Base-by-base conservation (phyloP, 2,329 filamentous ascomycete species). In the Botrytis tulipae region DNA sequence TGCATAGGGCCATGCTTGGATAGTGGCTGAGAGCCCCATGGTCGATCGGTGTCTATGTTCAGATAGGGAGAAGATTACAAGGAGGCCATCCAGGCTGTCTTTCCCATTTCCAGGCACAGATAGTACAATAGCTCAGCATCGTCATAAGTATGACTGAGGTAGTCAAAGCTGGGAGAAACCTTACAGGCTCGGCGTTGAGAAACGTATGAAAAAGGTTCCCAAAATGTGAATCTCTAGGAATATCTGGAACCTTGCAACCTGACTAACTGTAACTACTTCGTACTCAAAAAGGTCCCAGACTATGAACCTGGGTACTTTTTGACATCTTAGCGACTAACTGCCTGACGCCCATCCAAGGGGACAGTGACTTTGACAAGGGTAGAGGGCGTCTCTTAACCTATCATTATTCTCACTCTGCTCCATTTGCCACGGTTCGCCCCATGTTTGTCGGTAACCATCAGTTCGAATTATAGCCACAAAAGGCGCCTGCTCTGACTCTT, bases 141-240 rank as follows among this genome's bases (percentile, higher is more conserved):
- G 61, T 72, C 70, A 68, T 72, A 25, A 44, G 40, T 72, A 60
- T 72, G 70, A 72, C 70, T 72, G 70, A 67, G 51, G 40, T 60
- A 60, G 70, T 63, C 42, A 72, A 66, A 72, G 46, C 61, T 68
- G 62, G 51, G 44, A 71, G 44, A 59, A 60, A 70, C 67, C 12
- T 61, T 70, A 70, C 51, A 70, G 48, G 42, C 51, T 42, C 29
- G 20, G 67, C n/a, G 67, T 57, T 44, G 35, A 70, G 29, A 35
- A 44, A 60, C 32, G 37, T 60, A 35, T 48, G 42, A 32, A 61
- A 67, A 67, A 40, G 67, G 67, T 46, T 72, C 18, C 48, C 62
- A 59, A 59, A 59, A 59, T 67, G 46, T 54, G 65, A 68, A n/a
- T 29, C 46, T 54, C 46, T 37, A 18, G 32, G 65, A 67, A 68